Evolutionary conservation across 108 stramenopile species (phyloP), one percentile per base, ranked within the genome.

Genomic region (Chaetoceros tenuissimus): DNA sequence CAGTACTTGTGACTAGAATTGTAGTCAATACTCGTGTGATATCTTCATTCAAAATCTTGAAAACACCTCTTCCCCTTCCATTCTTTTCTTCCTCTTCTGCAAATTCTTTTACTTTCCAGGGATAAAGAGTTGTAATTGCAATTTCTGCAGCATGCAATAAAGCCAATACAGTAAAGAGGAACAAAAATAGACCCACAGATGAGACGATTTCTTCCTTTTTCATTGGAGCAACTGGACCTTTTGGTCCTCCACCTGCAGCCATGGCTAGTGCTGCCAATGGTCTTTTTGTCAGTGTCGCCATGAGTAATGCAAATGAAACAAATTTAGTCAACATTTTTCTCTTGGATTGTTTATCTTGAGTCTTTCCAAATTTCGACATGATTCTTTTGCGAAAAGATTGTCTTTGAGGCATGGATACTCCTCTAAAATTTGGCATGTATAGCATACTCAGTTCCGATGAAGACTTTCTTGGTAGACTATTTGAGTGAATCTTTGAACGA

Each of bases 111-210:
- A 95, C 88, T 64, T 96, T 96, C 95, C 95, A 98, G 3, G 95
- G 95, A 67, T 96, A 98, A 25, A 98, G 58, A 7, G 95, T 98
- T 5, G 97, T 98, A 59, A 98, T 95, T 31, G 95, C 94, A 61
- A 94, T 94, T 74, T 98, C 97, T 0, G 92, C 93, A 0, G 94
- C 87, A 53, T 94, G 94, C 48, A 94, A 61, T 40, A 94, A 48
- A 20, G 89, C 87, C 45, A 94, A 69, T 25, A 45, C 67, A 25
- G 63, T 66, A 58, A 94, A 94, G 20, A 94, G 69, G 19, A 57
- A 47, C 45, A 74, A 51, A 29, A 65, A 86, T 5, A 82, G 51
- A 19, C 63, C 57, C 20, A 44, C 24, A 2, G 74, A 16, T 1
- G 77, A 60, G 20, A 81, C 0, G 21, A 64, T 24, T 19, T 79